A percentile compares a stretch with the other conserved stretches of the same genome.
phyloP scores from a whole-genome alignment of 768 basidiomycete genomes.

The Termitomyces sp. region DNA sequence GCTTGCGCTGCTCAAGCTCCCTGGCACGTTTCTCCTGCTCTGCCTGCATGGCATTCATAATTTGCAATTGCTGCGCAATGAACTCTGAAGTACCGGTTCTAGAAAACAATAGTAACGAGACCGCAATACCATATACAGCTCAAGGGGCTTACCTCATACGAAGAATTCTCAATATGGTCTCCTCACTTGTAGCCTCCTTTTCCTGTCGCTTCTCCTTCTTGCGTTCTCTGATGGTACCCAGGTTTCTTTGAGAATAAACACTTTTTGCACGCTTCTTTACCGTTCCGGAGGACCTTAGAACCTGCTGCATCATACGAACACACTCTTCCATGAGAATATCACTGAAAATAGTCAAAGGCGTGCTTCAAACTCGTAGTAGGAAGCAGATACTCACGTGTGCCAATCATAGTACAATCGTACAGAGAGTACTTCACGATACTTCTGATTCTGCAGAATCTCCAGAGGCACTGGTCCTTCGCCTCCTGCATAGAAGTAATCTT shows the following conservation, averaged over 20 bases:
- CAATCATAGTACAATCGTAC: conserved; percentile 96
- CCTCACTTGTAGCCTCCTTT: conserved; percentile 71
- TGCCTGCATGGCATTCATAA: conserved; percentile 74
- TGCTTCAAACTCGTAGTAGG: background rate
- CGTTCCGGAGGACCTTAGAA: conserved; percentile 64
- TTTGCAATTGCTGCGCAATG: conserved; percentile 80
- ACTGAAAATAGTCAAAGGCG: conserved; percentile 28
- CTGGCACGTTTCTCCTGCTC: conserved; percentile 74
- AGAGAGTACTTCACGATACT: conserved; percentile 87
- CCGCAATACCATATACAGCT: background rate
- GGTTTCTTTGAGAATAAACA: conserved; percentile 86
- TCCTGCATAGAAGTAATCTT: conserved; percentile 92
- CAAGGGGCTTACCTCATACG: conserved; percentile 78
- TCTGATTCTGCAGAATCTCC: conserved; percentile 86
- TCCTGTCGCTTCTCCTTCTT: conserved; percentile 89
- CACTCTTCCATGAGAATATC: conserved; percentile 92
- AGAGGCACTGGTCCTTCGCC: conserved; percentile 89
- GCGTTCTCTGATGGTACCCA: conserved; percentile 92
- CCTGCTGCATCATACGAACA: conserved; percentile 91
- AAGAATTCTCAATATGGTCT: conserved; percentile 91
- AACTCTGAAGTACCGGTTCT: conserved; percentile 83
- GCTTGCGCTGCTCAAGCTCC: conserved; percentile 52
- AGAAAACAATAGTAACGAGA: background rate
- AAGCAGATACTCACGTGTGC: conserved; percentile 59
- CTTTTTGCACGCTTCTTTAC: conserved; percentile 90